Percentiles rank a stretch among this genome's conserved stretches.
phyloP scores from a whole-genome alignment of 108 stramenopile species.

The Cyclostephanos invisitatus region DNA sequence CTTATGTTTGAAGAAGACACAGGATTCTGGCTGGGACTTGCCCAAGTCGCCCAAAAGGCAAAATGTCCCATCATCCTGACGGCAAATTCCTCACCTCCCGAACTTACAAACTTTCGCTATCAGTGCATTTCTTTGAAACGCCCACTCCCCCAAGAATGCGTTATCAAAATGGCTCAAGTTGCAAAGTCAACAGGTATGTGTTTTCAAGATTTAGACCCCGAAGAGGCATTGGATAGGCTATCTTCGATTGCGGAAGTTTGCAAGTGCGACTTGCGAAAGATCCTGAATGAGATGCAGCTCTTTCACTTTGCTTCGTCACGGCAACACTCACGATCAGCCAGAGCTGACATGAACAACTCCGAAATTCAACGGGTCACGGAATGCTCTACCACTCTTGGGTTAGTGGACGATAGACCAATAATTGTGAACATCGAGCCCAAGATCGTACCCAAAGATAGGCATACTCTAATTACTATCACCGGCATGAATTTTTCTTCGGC shows the following conservation, averaged over 20 bases:
- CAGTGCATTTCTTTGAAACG: conserved; percentile 34
- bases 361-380: not conserved
- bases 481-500: conserved; percentile 51
- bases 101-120: conserved; percentile 39
- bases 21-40: conserved; percentile 81
- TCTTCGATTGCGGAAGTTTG: conserved; percentile 48
- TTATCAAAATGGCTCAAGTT: conserved; percentile 45
- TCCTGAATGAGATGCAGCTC: conserved; percentile 68
- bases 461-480: conserved; percentile 53
- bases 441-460: conserved; percentile 35
- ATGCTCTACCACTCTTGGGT: not conserved
- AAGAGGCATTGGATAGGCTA: conserved; percentile 20
- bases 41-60: conserved; percentile 57
- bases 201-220: conserved; percentile 18
- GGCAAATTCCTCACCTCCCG: conserved; percentile 45
- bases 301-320: conserved; percentile 13
- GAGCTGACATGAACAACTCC: conserved; percentile 2
- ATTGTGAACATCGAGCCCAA: conserved; percentile 28
- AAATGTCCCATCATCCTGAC: conserved; percentile 86
- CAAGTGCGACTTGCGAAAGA: conserved; percentile 67
- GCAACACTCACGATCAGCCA: not conserved
- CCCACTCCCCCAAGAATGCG: conserved; percentile 63
- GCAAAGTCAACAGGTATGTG: conserved; percentile 43
- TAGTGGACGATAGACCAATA: conserved; percentile 18
- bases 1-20: conserved; percentile 70